These are phyloP conservation scores for Asparagopsis taxiformis DNA, from an alignment of 31 red algal species.

Conservation along the genomic window DNA sequence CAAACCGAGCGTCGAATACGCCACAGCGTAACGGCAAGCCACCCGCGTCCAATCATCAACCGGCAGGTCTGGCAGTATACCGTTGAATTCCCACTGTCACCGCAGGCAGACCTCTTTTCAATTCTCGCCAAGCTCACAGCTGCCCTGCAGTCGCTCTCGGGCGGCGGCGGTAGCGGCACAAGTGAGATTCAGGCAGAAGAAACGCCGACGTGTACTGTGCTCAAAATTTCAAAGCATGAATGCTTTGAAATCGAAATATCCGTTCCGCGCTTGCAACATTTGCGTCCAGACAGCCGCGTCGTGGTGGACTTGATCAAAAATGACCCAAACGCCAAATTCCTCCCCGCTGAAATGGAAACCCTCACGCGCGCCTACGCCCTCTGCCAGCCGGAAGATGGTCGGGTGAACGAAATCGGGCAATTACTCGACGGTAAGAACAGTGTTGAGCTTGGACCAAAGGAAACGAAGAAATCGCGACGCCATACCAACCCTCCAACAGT, in stretches of 20 bases:
- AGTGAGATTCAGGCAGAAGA: too few relatives aligned
- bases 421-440: conserved; percentile 50
- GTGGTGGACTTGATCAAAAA: conserved; percentile 18
- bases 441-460: conserved; percentile 41
- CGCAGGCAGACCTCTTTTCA: too few relatives aligned
- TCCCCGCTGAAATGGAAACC: conserved; percentile 32
- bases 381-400: conserved; percentile 2
- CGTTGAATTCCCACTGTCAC: too few relatives aligned
- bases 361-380: conserved; percentile 28
- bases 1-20: too few relatives aligned
- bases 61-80: too few relatives aligned
- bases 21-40: too few relatives aligned
- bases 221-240: conserved; percentile 16
- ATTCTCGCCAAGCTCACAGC: too few relatives aligned
- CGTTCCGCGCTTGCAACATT: conserved; percentile 25
- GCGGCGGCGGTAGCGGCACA: too few relatives aligned
- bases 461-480: not conserved
- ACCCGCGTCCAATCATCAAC: too few relatives aligned
- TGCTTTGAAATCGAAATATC: conserved; percentile 26
- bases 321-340: conserved; percentile 43
- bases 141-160: too few relatives aligned
- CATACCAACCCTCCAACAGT: not conserved
- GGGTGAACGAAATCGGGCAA: not conserved
- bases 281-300: conserved; percentile 22
- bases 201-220: conserved; percentile 30